Percentiles rank a stretch among this genome's conserved stretches.
Conservation (phyloP, 2,329 filamentous ascomycete genomes). For the Colletotrichum gloeosporioides region DNA sequence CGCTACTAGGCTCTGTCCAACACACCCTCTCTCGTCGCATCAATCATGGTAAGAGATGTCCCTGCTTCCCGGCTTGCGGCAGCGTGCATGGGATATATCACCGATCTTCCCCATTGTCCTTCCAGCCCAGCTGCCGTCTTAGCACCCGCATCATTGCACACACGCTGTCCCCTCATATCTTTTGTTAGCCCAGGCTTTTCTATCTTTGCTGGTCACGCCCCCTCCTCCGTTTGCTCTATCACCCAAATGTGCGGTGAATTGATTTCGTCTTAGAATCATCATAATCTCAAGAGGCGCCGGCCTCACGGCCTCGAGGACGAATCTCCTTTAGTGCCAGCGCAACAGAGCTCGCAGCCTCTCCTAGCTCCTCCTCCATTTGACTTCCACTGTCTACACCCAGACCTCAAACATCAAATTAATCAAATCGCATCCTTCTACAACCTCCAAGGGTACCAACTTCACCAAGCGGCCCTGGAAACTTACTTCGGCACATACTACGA, state of each 20-base stretch:
- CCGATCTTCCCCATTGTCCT: constrained; percentile 33
- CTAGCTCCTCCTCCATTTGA: constrained; percentile 27
- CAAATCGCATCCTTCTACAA: constrained; percentile 35
- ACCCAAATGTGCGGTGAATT: constrained; percentile 43
- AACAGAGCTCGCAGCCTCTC: constrained; percentile 31
- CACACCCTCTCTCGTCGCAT: constrained; percentile 43
- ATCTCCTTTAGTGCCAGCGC: constrained; percentile 36
- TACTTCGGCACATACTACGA: constrained; percentile 1
- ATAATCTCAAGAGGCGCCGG: constrained; percentile 49
- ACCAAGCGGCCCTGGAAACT: constrained; percentile 24
- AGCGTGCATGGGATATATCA: constrained; percentile 52
- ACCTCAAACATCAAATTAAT: constrained; percentile 30
- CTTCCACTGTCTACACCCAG: constrained; percentile 27
- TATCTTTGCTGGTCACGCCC: constrained; percentile 16
- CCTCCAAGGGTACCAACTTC: constrained; percentile 34
- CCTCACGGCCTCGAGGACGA: constrained; percentile 43
- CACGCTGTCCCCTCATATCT: constrained; percentile 20
- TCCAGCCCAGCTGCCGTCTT: constrained; percentile 24
- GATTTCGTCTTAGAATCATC: constrained; percentile 38
- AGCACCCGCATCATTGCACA: constrained; percentile 22
- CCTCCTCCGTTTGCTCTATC: constrained; percentile 28
- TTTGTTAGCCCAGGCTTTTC: constrained; percentile 29
- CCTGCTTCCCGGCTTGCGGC: constrained; percentile 43
- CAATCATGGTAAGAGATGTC: constrained; percentile 55
- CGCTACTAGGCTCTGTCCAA: constrained; percentile 38